Percentiles rank a stretch among this genome's conserved stretches.
Evolutionary conservation across 169 alveolate species (phyloP).

Genomic region (Cryptosporidium parvum): DNA sequence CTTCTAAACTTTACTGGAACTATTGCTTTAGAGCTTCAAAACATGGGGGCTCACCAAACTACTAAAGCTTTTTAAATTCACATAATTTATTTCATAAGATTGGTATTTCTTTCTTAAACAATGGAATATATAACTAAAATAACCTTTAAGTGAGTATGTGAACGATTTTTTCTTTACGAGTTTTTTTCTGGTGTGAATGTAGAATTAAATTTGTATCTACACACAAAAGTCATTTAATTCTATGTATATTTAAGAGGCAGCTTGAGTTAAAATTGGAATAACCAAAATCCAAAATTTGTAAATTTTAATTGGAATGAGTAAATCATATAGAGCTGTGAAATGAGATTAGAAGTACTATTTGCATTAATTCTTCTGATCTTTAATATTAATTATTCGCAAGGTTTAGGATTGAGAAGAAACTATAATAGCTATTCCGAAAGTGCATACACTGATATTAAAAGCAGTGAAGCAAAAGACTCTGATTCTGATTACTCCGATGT

Average conservation of each 20-base stretch:
- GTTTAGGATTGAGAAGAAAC: neutral
- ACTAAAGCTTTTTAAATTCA: no score
- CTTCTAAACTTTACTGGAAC: neutral
- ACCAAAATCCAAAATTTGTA: neutral
- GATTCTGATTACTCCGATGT: neutral
- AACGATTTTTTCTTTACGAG: neutral
- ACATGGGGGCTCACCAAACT: neutral
- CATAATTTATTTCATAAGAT: neutral
- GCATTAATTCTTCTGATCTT: neutral
- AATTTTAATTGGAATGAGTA: neutral
- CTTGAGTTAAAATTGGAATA: neutral
- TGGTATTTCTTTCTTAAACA: no score
- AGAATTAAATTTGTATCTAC: neutral
- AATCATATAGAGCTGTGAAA: neutral
- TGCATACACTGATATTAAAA: neutral
- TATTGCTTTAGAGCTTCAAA: neutral
- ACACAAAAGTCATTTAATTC: neutral
- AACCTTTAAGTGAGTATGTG: neutral
- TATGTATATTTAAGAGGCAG: neutral
- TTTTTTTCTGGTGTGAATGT: slow-evolving; percentile 38
- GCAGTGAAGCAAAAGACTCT: neutral
- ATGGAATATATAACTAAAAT: neutral
- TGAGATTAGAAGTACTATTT: neutral
- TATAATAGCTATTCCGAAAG: neutral
- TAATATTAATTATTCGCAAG: neutral